phyloP scores from a whole-genome alignment of 129 eudicot genomes.

The Flaveria ramosissima region DNA sequence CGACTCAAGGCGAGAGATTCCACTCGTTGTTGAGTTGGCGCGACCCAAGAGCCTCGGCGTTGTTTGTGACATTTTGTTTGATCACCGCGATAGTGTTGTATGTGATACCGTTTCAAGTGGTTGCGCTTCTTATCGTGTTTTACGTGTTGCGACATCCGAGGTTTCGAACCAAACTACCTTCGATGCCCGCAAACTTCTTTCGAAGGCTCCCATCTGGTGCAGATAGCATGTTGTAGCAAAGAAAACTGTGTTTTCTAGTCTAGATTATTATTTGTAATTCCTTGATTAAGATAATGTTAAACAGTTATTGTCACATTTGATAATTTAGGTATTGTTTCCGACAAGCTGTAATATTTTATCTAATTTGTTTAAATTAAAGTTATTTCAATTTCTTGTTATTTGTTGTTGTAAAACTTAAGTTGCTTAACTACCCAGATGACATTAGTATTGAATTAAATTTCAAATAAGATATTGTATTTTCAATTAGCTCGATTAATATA shows the following conservation, averaged over 20 bases:
- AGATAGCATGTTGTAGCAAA: slow-evolving; percentile 64
- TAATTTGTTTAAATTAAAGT: neutral
- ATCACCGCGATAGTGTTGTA: slow-evolving; percentile 63
- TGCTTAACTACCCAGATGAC: neutral
- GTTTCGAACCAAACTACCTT: slow-evolving; percentile 67
- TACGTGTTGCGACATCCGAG: slow-evolving; percentile 80
- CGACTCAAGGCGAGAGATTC: slow-evolving; percentile 80
- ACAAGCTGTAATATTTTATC: neutral
- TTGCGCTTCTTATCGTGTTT: slow-evolving; percentile 52
- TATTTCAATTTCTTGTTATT: neutral
- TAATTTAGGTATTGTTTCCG: neutral
- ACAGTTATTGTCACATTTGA: neutral
- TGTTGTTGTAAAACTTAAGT: neutral
- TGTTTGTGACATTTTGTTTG: slow-evolving; percentile 75
- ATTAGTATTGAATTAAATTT: too few species aligned
- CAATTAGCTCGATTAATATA: too few species aligned
- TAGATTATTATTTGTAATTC: neutral
- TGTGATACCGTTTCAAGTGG: slow-evolving; percentile 73
- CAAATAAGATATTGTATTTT: too few species aligned
- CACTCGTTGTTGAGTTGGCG: slow-evolving; percentile 77
- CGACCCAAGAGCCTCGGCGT: slow-evolving; percentile 79
- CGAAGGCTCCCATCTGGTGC: slow-evolving; percentile 75
- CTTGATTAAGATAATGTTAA: neutral
- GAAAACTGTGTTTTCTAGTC: neutral
- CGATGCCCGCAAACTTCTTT: slow-evolving; percentile 73